Conservation (phyloP, 1,139 yeast genomes). For the Kodamaea sp. region DNA sequence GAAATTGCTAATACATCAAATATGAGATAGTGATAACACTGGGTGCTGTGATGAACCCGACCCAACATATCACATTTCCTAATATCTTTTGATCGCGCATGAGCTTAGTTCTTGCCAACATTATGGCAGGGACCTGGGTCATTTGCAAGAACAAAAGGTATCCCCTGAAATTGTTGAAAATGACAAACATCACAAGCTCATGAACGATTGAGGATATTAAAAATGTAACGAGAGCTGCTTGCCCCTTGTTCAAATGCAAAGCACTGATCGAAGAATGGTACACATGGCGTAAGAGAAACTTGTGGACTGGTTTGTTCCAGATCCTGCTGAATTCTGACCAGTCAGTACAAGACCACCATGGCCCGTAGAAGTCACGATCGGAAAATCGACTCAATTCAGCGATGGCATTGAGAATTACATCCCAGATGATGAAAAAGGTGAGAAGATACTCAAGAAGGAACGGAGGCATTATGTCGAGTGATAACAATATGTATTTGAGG, state of each 20-base stretch:
- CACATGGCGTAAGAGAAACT: conserved; percentile 85
- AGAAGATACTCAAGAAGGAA: conserved; percentile 73
- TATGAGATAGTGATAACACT: conserved; percentile 85
- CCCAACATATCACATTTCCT: conserved; percentile 88
- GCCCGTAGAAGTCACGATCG: conserved; percentile 89
- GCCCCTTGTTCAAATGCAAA: conserved; percentile 59
- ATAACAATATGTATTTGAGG: conserved; percentile 55
- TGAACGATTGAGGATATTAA: conserved; percentile 80
- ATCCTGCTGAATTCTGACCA: conserved; percentile 94
- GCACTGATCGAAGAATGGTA: conserved; percentile 89
- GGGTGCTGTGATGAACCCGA: conserved; percentile 90
- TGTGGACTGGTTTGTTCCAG: conserved; percentile 97
- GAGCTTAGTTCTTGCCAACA: conserved; percentile 51
- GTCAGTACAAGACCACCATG: conserved; percentile 96
- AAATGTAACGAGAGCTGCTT: conserved; percentile 82
- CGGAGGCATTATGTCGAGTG: conserved; percentile 79
- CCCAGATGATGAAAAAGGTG: conserved; percentile 92
- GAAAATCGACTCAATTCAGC: conserved; percentile 87
- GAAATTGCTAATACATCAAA: conserved; percentile 67
- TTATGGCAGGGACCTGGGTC: conserved; percentile 72
- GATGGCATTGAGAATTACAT: conserved; percentile 80
- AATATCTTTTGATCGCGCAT: conserved; percentile 57
- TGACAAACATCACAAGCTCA: conserved; percentile 88
- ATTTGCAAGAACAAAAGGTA: conserved; percentile 80
- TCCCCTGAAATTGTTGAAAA: conserved; percentile 78